Conservation (phyloP, 768 basidiomycete genomes). For the Tricholoma hemisulphureum region DNA sequence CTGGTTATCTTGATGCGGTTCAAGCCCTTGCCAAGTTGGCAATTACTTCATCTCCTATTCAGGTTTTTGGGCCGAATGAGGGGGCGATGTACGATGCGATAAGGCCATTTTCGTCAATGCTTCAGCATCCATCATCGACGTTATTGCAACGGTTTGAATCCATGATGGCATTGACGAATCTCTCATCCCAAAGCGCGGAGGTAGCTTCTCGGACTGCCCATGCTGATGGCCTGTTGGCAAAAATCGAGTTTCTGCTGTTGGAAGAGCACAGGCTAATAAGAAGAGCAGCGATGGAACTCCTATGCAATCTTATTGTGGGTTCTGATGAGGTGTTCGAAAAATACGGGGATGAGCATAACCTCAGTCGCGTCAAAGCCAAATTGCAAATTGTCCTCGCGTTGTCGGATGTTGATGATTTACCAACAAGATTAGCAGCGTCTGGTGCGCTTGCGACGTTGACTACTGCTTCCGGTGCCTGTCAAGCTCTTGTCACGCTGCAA, state of each 20-base stretch:
- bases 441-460: conserved; percentile 86
- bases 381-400: conserved; percentile 82
- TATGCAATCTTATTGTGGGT: conserved; percentile 86
- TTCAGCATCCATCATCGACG: conserved; percentile 65
- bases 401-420: conserved; percentile 80
- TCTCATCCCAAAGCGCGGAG: conserved; percentile 74
- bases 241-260: conserved; percentile 69
- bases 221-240: conserved; percentile 57
- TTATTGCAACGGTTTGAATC: conserved; percentile 88
- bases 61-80: conserved; percentile 86
- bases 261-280: conserved; percentile 83
- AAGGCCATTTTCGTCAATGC: conserved; percentile 70
- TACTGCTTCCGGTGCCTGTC: conserved; percentile 57
- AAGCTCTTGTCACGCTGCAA: conserved; percentile 61
- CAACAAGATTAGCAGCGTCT: conserved; percentile 85
- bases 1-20: conserved; percentile 56
- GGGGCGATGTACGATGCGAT: conserved; percentile 80
- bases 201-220: conserved; percentile 66
- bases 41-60: conserved; percentile 87
- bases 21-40: conserved; percentile 92
- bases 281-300: conserved; percentile 84
- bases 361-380: conserved; percentile 49
- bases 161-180: conserved; percentile 94
- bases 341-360: conserved; percentile 52
- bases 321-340: conserved; percentile 73